A percentile compares a stretch with the other conserved stretches of the same genome.
Evolutionary conservation across 176 grass and related monocot genomes (phyloP).

Genomic region (Carex kokanica): DNA sequence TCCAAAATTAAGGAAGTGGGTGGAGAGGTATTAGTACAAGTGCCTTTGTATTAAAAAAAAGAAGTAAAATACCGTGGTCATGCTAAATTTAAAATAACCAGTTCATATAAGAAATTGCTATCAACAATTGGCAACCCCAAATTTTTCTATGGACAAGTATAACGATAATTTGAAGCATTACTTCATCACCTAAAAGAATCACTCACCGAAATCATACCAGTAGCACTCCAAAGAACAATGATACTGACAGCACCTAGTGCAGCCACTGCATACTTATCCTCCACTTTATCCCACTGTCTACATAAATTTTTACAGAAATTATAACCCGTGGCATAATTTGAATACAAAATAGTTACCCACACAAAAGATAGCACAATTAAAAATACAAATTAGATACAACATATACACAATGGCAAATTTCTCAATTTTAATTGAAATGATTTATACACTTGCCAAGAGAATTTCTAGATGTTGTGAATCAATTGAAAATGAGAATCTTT

Average conservation of each 20-base stretch:
- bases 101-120: not conserved
- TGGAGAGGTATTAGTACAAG: not conserved
- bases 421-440: not conserved
- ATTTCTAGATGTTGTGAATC: not conserved
- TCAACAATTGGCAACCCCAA: not conserved
- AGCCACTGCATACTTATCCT: constrained; percentile 90
- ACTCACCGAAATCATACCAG: constrained; percentile 61
- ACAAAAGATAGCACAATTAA: too few species aligned
- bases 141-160: not conserved
- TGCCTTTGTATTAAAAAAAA: not conserved
- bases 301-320: constrained; percentile 36
- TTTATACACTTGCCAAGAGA: not conserved
- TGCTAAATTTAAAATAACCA: not conserved
- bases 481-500: not conserved
- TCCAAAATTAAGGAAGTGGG: not conserved
- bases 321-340: constrained; percentile 33
- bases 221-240: constrained; percentile 70
- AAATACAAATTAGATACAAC: not conserved
- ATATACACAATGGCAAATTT: not conserved
- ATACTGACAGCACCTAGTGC: constrained; percentile 52
- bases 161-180: not conserved
- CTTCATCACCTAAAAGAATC: not conserved
- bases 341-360: not conserved
- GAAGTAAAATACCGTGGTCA: not conserved
- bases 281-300: constrained; percentile 98